A percentile compares a stretch with the other conserved stretches of the same genome.
phyloP scores from a whole-genome alignment of 305 asterid genomes.

The Euphrasia arctica region DNA sequence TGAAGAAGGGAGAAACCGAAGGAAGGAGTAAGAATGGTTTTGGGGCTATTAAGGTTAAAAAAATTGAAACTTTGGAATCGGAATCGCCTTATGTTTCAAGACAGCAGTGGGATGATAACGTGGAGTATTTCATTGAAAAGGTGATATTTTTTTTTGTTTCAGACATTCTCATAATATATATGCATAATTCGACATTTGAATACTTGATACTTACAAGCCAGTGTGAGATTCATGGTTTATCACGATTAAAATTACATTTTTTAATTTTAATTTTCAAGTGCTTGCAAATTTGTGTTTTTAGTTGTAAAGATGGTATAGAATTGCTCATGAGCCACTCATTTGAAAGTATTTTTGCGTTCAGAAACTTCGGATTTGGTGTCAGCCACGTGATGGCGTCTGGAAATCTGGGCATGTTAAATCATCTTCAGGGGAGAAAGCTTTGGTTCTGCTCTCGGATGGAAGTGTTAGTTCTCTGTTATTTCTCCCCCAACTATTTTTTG shows the following conservation, averaged over 20 bases:
- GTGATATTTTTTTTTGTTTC: slow-evolving; percentile 31
- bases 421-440: slow-evolving; percentile 60
- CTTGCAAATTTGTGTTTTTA: neutral
- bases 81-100: slow-evolving; percentile 49
- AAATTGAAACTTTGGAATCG: slow-evolving; percentile 39
- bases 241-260: too few relatives aligned
- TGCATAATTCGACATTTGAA: too few relatives aligned
- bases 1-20: slow-evolving; percentile 28
- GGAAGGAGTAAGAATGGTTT: slow-evolving; percentile 36
- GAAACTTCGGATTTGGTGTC: slow-evolving; percentile 84
- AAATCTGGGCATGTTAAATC: slow-evolving; percentile 64
- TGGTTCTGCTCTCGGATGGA: slow-evolving; percentile 57
- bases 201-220: too few relatives aligned
- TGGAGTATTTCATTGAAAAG: slow-evolving; percentile 61
- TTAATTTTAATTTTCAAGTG: too few relatives aligned
- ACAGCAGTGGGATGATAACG: slow-evolving; percentile 39
- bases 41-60: slow-evolving; percentile 48
- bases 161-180: neutral
- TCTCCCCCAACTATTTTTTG: slow-evolving; percentile 23
- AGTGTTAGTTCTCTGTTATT: slow-evolving; percentile 50
- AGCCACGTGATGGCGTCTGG: slow-evolving; percentile 50
- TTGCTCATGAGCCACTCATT: slow-evolving; percentile 21
- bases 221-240: too few relatives aligned
- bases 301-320: slow-evolving; percentile 7
- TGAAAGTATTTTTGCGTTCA: slow-evolving; percentile 34